phyloP scores from a whole-genome alignment of 345 rosid species.

The Reutealis trisperma region DNA sequence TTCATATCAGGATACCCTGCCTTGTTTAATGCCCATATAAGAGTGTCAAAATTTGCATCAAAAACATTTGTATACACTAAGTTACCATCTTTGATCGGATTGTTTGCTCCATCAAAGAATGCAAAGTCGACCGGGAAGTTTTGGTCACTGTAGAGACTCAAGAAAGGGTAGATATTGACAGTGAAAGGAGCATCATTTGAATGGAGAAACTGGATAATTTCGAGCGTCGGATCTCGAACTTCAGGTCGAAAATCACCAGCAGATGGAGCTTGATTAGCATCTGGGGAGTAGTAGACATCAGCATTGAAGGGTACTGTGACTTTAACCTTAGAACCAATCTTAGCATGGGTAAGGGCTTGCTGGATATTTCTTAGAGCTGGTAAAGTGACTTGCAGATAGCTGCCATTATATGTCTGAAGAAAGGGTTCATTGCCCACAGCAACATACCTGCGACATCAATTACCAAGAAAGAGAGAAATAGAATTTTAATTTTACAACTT shows the following conservation, averaged over 20 bases:
- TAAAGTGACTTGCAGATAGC: slow-evolving; percentile 34
- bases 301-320: slow-evolving; percentile 55
- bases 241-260: slow-evolving; percentile 30
- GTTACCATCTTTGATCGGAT: slow-evolving; percentile 30
- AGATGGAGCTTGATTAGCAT: slow-evolving; percentile 24
- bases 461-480: no score
- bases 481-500: no score
- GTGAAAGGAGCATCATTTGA: slow-evolving; percentile 41
- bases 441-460: slow-evolving; percentile 23
- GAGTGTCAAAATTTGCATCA: slow-evolving; percentile 46
- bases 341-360: slow-evolving; percentile 39
- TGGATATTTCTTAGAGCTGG: slow-evolving; percentile 51
- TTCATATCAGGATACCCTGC: slow-evolving; percentile 34
- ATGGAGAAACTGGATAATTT: slow-evolving; percentile 21
- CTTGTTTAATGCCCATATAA: slow-evolving; percentile 29
- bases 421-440: slow-evolving; percentile 46
- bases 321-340: slow-evolving; percentile 33
- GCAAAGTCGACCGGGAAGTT: slow-evolving; percentile 52
- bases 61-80: slow-evolving; percentile 35
- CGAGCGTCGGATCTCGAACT: slow-evolving; percentile 11
- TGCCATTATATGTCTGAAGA: slow-evolving; percentile 45
- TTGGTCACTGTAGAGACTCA: slow-evolving; percentile 42
- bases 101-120: slow-evolving; percentile 43
- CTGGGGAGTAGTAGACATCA: slow-evolving; percentile 42
- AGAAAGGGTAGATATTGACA: slow-evolving; percentile 54